A percentile compares a stretch with the other conserved stretches of the same genome.
Conservation (phyloP, 1,284 basidiomycete species). For the Microbotryomycetes sp. region DNA sequence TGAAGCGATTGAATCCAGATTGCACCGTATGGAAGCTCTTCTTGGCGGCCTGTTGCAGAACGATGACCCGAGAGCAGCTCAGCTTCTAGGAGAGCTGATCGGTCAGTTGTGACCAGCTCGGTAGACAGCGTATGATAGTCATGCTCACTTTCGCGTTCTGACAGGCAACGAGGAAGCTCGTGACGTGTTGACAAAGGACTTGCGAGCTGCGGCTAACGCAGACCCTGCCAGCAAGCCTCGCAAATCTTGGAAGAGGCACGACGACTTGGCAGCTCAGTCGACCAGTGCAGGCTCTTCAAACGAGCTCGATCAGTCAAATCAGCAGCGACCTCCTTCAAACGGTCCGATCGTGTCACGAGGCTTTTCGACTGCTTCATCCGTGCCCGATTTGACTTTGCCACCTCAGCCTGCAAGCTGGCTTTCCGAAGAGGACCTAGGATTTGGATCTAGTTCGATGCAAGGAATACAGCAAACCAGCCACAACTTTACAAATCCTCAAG, state of each 20-base stretch:
- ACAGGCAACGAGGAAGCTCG: conserved; percentile 37
- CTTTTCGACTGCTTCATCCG: conserved; percentile 10
- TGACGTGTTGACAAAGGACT: conserved; percentile 36
- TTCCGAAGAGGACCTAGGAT: conserved; percentile 10
- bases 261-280: neutral
- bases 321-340: no score
- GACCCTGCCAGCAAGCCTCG: conserved; percentile 27
- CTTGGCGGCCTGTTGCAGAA: conserved; percentile 61
- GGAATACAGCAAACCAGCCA: neutral
- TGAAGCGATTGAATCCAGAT: conserved; percentile 76
- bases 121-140: neutral
- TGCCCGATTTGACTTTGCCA: conserved; percentile 2
- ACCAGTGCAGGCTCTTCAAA: no score
- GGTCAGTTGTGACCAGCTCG: neutral
- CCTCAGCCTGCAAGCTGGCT: conserved; percentile 5
- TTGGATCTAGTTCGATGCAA: neutral
- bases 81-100: conserved; percentile 55
- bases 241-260: conserved; percentile 33
- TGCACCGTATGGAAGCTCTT: conserved; percentile 79
- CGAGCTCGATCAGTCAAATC: no score
- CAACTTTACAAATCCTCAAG: no score
- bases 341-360: conserved; percentile 10
- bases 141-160: neutral
- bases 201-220: conserved; percentile 25
- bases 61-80: conserved; percentile 57